A percentile compares a stretch with the other conserved stretches of the same genome.
These are phyloP conservation scores for Paecilomyces variotii DNA, from an alignment of 2,329 filamentous ascomycete species.

Conservation along the genomic window DNA sequence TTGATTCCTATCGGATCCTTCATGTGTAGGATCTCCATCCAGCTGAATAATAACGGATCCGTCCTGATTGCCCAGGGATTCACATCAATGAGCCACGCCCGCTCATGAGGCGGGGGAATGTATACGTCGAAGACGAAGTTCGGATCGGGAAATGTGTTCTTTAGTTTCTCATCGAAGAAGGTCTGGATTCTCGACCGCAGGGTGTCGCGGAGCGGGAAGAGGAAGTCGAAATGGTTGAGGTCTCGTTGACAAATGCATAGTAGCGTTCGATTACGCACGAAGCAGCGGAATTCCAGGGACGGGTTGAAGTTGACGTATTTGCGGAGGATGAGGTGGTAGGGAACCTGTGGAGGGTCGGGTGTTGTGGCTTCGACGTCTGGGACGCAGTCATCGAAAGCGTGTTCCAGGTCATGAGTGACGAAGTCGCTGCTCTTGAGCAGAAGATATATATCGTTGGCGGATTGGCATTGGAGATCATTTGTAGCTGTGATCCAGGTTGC, in stretches of 20 bases:
- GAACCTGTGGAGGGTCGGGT: conserved; percentile 39
- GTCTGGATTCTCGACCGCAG: conserved; percentile 61
- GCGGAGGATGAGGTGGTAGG: conserved; percentile 74
- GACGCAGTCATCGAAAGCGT: conserved; percentile 74
- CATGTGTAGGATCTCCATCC: conserved; percentile 75
- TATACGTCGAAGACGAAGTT: conserved; percentile 91
- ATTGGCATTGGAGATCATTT: conserved; percentile 87
- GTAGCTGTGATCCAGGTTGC: conserved; percentile 81
- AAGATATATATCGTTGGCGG: conserved; percentile 85
- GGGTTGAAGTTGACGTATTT: conserved; percentile 86
- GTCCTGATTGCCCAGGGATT: conserved; percentile 91
- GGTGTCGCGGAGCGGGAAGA: conserved; percentile 58
- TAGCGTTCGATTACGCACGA: conserved; percentile 73
- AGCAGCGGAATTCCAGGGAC: conserved; percentile 89
- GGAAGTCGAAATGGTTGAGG: conserved; percentile 81
- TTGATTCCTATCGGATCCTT: conserved; percentile 36
- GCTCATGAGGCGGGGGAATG: conserved; percentile 65
- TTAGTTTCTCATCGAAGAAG: conserved; percentile 69
- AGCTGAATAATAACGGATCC: conserved; percentile 81
- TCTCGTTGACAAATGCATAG: conserved; percentile 84
- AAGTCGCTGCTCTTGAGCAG: conserved; percentile 93
- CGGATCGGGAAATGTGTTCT: conserved; percentile 71
- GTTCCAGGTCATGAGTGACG: conserved; percentile 85
- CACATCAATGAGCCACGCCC: conserved; percentile 82
- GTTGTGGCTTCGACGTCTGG: conserved; percentile 30